Conservation (phyloP, 2,329 filamentous ascomycete genomes). For the Cordyceps javanica region DNA sequence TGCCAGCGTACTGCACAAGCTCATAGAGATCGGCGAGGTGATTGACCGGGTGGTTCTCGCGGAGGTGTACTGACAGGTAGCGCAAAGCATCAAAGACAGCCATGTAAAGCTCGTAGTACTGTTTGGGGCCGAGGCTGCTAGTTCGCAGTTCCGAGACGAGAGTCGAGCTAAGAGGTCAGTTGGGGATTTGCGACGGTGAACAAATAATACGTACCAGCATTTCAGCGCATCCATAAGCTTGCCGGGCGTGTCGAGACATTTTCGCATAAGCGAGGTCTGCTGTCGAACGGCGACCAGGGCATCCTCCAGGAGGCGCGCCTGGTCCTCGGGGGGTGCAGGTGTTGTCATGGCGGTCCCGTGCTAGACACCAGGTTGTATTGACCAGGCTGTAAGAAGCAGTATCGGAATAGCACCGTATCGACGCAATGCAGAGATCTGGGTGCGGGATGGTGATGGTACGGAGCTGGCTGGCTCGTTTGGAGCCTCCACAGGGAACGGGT, state of each 20-base stretch:
- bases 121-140: conserved; percentile 94
- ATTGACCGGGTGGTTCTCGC: conserved; percentile 95
- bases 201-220: conserved; percentile 72
- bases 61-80: conserved; percentile 91
- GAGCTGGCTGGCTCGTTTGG: conserved; percentile 4
- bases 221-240: conserved; percentile 99
- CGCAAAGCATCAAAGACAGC: conserved; percentile 95
- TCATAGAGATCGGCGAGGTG: conserved; percentile 98
- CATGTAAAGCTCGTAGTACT: conserved; percentile 99
- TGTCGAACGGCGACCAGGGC: conserved; percentile 93
- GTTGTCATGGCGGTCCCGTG: conserved; percentile 33
- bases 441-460: not conserved
- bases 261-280: conserved; percentile 95
- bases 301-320: conserved; percentile 93
- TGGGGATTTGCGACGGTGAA: not conserved
- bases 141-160: conserved; percentile 97
- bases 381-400: conserved; percentile 44
- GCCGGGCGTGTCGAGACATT: conserved; percentile 91
- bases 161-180: conserved; percentile 64
- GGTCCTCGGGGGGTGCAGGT: conserved; percentile 66
- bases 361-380: conserved; percentile 38
- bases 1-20: conserved; percentile 95
- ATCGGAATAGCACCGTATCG: not conserved
- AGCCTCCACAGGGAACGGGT: not conserved
- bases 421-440: not conserved